Evolutionary conservation across 805 yeast genomes (phyloP).

Genomic region (Kazachstania africana): DNA sequence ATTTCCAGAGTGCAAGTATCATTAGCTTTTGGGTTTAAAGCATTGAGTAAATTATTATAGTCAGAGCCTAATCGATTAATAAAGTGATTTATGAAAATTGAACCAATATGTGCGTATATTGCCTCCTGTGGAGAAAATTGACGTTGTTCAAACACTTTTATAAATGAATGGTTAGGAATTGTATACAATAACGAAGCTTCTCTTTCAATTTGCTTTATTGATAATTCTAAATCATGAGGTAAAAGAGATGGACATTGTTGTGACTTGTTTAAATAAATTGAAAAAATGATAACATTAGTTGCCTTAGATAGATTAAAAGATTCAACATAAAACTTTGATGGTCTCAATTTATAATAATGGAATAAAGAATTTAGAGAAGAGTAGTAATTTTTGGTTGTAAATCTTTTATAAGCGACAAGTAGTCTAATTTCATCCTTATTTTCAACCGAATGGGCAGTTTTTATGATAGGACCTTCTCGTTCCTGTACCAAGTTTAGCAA

Average conservation of each 20-base stretch:
- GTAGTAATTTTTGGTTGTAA: constrained; percentile 75
- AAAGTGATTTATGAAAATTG: constrained; percentile 87
- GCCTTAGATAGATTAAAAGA: constrained; percentile 46
- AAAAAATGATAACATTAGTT: constrained; percentile 76
- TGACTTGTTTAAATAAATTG: constrained; percentile 67
- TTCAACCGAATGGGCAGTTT: constrained; percentile 61
- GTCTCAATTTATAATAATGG: constrained; percentile 73
- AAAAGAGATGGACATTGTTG: constrained; percentile 32
- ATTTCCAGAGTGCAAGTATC: constrained; percentile 59
- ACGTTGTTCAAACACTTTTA: constrained; percentile 56
- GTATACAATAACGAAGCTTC: constrained; percentile 90
- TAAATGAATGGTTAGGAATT: constrained; percentile 78
- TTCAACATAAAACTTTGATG: constrained; percentile 87
- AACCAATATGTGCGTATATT: constrained; percentile 87
- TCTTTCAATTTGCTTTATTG: constrained; percentile 80
- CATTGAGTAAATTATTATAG: constrained; percentile 53
- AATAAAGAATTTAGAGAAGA: constrained; percentile 79
- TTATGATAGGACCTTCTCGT: constrained; percentile 88
- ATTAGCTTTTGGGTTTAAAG: constrained; percentile 51
- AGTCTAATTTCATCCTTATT: constrained; percentile 76
- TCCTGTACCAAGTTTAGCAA: constrained; percentile 56
- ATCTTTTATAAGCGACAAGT: constrained; percentile 77
- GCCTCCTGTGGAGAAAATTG: constrained; percentile 87
- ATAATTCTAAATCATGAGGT: constrained; percentile 38
- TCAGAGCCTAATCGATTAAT: constrained; percentile 90